phyloP scores from a whole-genome alignment of 1,284 basidiomycete genomes.

The Ustilago cynodontis region DNA sequence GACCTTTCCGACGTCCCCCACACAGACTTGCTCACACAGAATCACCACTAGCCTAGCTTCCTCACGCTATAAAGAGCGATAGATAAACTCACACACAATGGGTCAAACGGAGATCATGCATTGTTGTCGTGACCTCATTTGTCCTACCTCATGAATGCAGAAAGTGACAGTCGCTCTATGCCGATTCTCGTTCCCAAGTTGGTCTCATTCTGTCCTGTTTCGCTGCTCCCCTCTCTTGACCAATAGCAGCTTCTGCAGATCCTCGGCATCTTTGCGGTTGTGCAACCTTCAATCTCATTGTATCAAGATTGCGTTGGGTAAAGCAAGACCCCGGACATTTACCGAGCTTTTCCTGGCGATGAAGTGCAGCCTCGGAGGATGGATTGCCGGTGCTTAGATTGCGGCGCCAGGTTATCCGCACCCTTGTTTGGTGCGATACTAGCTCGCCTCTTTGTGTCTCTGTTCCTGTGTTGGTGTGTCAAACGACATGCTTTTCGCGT shows the following conservation, averaged over 20 bases:
- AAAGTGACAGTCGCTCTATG: neutral
- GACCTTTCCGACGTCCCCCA: constrained; percentile 4
- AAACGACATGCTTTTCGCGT: neutral
- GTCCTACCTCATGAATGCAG: neutral
- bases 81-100: neutral
- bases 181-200: neutral
- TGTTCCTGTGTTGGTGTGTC: neutral
- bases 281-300: neutral
- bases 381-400: constrained; percentile 1
- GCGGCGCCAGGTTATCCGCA: constrained; percentile 5
- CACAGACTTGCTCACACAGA: neutral
- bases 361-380: constrained; percentile 1
- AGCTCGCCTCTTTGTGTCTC: neutral
- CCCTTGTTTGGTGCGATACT: neutral
- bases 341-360: neutral
- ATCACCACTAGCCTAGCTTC: neutral
- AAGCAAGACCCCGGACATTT: neutral
- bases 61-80: neutral
- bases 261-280: neutral
- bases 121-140: constrained; percentile 2
- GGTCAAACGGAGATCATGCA: neutral
- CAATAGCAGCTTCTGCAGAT: neutral
- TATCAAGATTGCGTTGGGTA: neutral
- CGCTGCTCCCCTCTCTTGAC: neutral
- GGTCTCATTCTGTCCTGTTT: neutral